Evolutionary conservation across 805 yeast genomes (phyloP).

Genomic region (Yueomyces sp.): DNA sequence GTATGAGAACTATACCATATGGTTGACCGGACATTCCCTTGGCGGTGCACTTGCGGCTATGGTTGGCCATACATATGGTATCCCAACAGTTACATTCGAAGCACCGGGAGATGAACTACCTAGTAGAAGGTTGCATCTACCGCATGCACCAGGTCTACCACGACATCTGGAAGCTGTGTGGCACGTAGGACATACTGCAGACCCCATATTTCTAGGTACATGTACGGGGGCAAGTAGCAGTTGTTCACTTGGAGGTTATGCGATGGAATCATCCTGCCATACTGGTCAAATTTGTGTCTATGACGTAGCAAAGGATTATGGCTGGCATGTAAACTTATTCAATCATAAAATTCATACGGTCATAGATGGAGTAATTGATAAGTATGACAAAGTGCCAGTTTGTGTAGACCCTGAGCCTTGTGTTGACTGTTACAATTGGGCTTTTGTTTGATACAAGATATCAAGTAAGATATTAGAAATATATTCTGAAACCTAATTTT

Average conservation of each 20-base stretch:
- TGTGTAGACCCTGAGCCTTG: slow-evolving; percentile 75
- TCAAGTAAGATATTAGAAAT: no score
- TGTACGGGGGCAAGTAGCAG: slow-evolving; percentile 88
- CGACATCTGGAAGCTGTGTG: slow-evolving; percentile 67
- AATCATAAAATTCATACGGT: slow-evolving; percentile 88
- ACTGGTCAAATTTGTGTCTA: slow-evolving; percentile 78
- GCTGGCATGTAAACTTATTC: slow-evolving; percentile 80
- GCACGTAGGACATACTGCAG: slow-evolving; percentile 96
- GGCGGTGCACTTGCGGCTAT: slow-evolving; percentile 81
- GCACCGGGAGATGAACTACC: slow-evolving; percentile 90
- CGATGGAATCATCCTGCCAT: slow-evolving; percentile 94
- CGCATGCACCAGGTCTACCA: slow-evolving; percentile 86
- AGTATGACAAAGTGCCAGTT: slow-evolving; percentile 62
- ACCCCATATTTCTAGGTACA: slow-evolving; percentile 92
- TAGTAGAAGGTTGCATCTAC: slow-evolving; percentile 71
- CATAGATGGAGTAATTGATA: slow-evolving; percentile 61
- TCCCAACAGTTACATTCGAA: slow-evolving; percentile 83
- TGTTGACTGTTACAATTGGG: slow-evolving; percentile 84
- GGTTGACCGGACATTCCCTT: slow-evolving; percentile 92
- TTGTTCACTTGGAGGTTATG: slow-evolving; percentile 88
- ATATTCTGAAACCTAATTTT: no score
- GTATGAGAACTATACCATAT: slow-evolving; percentile 62
- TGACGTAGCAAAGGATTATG: slow-evolving; percentile 78
- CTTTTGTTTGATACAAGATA: slow-evolving; percentile 27
- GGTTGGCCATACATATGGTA: slow-evolving; percentile 77